A percentile compares a stretch with the other conserved stretches of the same genome.
Conservation (phyloP, 164 flowering plant genomes). For the Tetracentron sinense region DNA sequence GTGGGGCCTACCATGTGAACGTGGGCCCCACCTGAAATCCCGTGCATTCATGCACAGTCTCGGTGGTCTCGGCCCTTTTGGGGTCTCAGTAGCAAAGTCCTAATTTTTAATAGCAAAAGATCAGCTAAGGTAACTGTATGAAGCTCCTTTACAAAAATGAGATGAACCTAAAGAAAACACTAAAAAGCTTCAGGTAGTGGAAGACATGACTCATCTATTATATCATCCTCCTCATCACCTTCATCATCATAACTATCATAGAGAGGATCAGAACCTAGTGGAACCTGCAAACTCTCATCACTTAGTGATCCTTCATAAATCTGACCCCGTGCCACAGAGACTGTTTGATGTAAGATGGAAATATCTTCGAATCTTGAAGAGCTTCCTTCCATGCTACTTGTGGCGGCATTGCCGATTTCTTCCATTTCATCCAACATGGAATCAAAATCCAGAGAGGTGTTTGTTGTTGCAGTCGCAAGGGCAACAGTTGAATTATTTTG, state of each 20-base stretch:
- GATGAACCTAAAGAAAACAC: neutral
- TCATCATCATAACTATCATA: slow-evolving; percentile 6
- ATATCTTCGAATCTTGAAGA: neutral
- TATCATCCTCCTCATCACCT: neutral
- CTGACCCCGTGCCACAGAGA: neutral
- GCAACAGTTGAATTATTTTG: slow-evolving; percentile 9
- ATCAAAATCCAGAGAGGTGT: slow-evolving; percentile 28
- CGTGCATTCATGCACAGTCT: no score
- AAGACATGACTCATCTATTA: slow-evolving; percentile 7
- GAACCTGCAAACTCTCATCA: slow-evolving; percentile 1
- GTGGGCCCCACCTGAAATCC: no score
- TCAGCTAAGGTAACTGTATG: no score
- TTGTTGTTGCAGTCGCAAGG: slow-evolving; percentile 26
- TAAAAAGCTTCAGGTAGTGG: slow-evolving; percentile 3
- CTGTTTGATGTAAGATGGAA: slow-evolving; percentile 5
- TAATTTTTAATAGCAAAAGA: no score
- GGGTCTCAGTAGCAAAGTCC: no score
- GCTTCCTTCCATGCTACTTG: slow-evolving; percentile 9
- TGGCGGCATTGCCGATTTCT: neutral
- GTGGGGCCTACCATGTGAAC: no score
- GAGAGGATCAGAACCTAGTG: slow-evolving; percentile 9
- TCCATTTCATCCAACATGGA: slow-evolving; percentile 20
- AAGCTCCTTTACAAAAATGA: no score
- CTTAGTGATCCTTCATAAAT: slow-evolving; percentile 7
- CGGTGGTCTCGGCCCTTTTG: no score